Evolutionary conservation across 2,329 filamentous ascomycete genomes (phyloP).

Genomic region (Hymenoscyphus occultus): DNA sequence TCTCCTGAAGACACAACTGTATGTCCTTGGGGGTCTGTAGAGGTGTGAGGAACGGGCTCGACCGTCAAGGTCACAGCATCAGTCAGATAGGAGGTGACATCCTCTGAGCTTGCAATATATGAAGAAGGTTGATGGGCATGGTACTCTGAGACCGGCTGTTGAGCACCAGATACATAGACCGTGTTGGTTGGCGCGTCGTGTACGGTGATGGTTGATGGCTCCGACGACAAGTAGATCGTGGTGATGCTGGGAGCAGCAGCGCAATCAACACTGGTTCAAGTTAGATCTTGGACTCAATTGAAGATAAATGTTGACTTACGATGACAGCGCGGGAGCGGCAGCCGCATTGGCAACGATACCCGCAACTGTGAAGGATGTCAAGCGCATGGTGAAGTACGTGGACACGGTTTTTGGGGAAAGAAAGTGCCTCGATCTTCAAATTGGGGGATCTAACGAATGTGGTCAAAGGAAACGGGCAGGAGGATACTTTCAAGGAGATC

Average conservation of each 20-base stretch:
- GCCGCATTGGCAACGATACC: conserved; percentile 22
- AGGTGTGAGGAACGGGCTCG: conserved; percentile 17
- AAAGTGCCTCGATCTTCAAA: background rate
- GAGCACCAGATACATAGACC: conserved; percentile 9
- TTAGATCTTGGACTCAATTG: conserved; percentile 15
- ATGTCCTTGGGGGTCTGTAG: conserved; percentile 5
- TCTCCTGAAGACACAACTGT: conserved; percentile 20
- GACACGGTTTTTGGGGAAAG: background rate
- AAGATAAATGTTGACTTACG: conserved; percentile 20
- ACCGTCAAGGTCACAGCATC: conserved; percentile 26
- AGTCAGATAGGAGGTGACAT: conserved; percentile 24
- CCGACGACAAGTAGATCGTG: conserved; percentile 25
- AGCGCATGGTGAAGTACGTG: conserved; percentile 29
- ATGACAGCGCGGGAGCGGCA: conserved; percentile 20
- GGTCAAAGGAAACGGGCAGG: conserved; percentile 8
- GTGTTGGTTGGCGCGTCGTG: conserved; percentile 21
- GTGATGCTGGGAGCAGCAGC: conserved; percentile 10
- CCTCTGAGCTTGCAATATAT: conserved; percentile 5
- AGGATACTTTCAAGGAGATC: background rate
- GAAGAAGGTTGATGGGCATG: background rate
- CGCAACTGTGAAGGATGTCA: conserved; percentile 17
- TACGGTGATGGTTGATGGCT: conserved; percentile 20
- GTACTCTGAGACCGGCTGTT: background rate
- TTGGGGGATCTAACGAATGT: conserved; percentile 6
- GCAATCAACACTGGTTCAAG: conserved; percentile 9